A percentile compares a stretch with the other conserved stretches of the same genome.
Evolutionary conservation across 441 rosid genomes (phyloP).

Genomic region (Omphalea diandra): DNA sequence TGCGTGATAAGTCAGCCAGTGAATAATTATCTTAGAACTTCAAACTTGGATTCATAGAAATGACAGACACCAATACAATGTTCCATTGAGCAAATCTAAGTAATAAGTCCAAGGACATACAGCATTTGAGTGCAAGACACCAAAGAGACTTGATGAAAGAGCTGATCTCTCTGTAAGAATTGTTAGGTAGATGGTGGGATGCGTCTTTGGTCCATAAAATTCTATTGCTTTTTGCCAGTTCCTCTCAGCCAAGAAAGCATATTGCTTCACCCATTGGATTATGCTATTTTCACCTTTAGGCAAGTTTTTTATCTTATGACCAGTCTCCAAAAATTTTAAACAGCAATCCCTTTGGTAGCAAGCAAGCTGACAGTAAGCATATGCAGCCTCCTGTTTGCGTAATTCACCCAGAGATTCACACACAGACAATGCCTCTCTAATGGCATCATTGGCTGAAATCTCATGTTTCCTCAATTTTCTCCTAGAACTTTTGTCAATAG

Average conservation of each 20-base stretch:
- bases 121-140: conserved; percentile 45
- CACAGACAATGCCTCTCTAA: conserved; percentile 74
- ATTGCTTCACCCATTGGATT: conserved; percentile 74
- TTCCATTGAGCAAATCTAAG: conserved; percentile 7
- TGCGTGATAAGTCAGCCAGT: too few species aligned
- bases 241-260: conserved; percentile 81
- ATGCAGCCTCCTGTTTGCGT: conserved; percentile 92
- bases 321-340: conserved; percentile 56
- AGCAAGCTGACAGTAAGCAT: conserved; percentile 81
- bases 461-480: conserved; percentile 57
- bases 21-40: neutral
- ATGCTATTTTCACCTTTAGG: conserved; percentile 47
- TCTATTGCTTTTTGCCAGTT: conserved; percentile 84
- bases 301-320: conserved; percentile 38
- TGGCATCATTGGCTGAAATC: conserved; percentile 87
- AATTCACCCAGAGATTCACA: conserved; percentile 80
- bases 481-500: conserved; percentile 33
- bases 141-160: conserved; percentile 56
- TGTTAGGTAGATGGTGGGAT: conserved; percentile 71
- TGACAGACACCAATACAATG: neutral
- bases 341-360: conserved; percentile 81
- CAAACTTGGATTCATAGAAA: neutral
- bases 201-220: conserved; percentile 67
- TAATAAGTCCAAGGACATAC: conserved; percentile 47
- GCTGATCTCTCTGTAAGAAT: conserved; percentile 72